Base-by-base conservation (phyloP, 352 stramenopile species). In the Phytophthora sojae region DNA sequence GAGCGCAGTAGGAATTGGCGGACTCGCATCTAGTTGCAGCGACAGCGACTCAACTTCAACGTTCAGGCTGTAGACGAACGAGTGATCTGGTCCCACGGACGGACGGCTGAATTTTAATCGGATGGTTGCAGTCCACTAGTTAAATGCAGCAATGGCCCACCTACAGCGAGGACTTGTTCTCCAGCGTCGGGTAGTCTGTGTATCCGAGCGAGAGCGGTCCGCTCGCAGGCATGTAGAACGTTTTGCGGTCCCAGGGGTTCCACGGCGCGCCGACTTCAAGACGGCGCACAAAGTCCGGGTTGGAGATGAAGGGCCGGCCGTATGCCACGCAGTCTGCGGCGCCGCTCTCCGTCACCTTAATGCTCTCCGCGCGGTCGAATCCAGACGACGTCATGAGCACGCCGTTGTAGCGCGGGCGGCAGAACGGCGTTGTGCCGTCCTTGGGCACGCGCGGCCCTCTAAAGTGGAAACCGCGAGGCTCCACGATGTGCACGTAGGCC, bases 271-370 rank as follows among this genome's bases (percentile, higher is more conserved):
- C 69, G 17, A 82, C 49, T 64, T 79, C 54, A 29, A 93, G 64
- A 8, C 84, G 76, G 29, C 73, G 60, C 42, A 89, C 79, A 9
- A 93, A 65, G 68, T 93, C 85, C 51, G 86, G 86, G 56, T 91
- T 93, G 12, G 82, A 76, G 67, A 93, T 91, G 71, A 91, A 93
- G 15, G 70, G 65, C 17, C 82, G 79, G 14, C 86, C 85, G 68
- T 84, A 93, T 19, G 79, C 85, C 14, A 93, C 80, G 29, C 70
- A 73, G 57, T 93, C 83, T 4, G 70, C 82, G 1, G 54, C 23
- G 19, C 76, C 83, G 35, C 67, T 73, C 14, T 73, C 58, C 8
- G 88, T 74, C 42, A 76, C 69, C 30, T 79, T 53, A 6, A 81
- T 60, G 3, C 73, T 81, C 32, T 73, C 73, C 4, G 64, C 66